Evolutionary conservation across 495 filamentous ascomycete genomes (phyloP).

Genomic region (Penicillium macrosclerotiorum): DNA sequence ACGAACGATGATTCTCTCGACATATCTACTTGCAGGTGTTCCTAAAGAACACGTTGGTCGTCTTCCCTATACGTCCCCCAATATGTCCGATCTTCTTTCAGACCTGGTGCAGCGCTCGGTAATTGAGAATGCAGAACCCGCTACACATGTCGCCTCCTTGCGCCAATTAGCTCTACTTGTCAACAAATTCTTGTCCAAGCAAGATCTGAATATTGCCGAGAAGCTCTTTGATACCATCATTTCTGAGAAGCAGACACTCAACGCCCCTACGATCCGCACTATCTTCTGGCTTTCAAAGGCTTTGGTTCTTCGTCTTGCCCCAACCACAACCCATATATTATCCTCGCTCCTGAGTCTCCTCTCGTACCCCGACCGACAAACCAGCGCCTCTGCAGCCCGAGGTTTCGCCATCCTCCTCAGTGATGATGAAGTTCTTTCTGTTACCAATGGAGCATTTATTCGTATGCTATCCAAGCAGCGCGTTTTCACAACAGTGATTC

Average conservation of each 20-base stretch:
- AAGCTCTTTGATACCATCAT: constrained; percentile 36
- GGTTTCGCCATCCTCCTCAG: constrained; percentile 61
- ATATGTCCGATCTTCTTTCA: constrained; percentile 37
- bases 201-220: constrained; percentile 36
- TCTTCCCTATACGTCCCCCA: constrained; percentile 32
- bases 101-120: constrained; percentile 41
- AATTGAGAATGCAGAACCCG: constrained; percentile 27
- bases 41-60: constrained; percentile 33
- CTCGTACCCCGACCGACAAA: constrained; percentile 36
- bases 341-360: constrained; percentile 55
- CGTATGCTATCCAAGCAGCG: constrained; percentile 65
- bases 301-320: constrained; percentile 48
- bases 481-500: constrained; percentile 60
- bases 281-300: constrained; percentile 58
- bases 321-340: constrained; percentile 47
- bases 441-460: constrained; percentile 61
- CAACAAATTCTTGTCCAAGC: constrained; percentile 63
- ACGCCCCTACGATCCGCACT: constrained; percentile 33
- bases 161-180: constrained; percentile 60
- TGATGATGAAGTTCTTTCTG: constrained; percentile 63
- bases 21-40: constrained; percentile 60
- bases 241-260: constrained; percentile 18
- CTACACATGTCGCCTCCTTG: constrained; percentile 53
- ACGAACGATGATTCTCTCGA: constrained; percentile 58
- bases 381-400: constrained; percentile 50